Conservation (phyloP, 176 grass and related monocot species). For the Phoenix roebelenii region DNA sequence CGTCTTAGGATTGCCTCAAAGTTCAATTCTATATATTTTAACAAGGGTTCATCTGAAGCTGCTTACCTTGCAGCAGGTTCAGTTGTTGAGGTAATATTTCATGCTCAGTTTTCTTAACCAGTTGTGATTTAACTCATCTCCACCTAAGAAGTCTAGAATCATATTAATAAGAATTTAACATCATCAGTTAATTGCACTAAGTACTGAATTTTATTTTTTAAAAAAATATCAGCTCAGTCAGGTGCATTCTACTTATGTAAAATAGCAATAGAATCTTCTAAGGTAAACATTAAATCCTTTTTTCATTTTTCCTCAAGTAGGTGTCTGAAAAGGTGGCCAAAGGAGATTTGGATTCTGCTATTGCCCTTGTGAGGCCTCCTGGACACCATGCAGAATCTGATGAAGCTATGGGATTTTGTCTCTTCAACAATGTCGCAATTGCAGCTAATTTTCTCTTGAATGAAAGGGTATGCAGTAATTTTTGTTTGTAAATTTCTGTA, state of each 20-base stretch:
- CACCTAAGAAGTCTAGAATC: not conserved
- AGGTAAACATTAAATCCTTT: not conserved
- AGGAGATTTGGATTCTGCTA: not conserved
- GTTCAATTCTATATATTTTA: constrained; percentile 51
- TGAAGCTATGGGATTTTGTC: constrained; percentile 1
- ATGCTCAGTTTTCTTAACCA: not conserved
- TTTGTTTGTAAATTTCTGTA: too few relatives aligned
- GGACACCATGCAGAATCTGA: not conserved
- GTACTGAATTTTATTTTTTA: too few relatives aligned
- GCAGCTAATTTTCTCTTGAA: constrained; percentile 1
- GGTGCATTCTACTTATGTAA: too few relatives aligned
- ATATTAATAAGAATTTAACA: too few relatives aligned
- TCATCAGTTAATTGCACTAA: too few relatives aligned
- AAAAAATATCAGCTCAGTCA: too few relatives aligned
- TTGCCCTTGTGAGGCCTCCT: not conserved
- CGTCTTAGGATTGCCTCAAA: constrained; percentile 53
- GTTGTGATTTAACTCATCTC: not conserved
- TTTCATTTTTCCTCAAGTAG: not conserved
- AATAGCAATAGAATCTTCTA: too few relatives aligned
- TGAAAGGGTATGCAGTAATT: not conserved
- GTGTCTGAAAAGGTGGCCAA: not conserved
- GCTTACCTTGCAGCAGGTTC: not conserved
- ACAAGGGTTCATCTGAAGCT: not conserved
- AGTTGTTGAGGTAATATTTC: not conserved
- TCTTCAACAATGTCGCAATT: not conserved